A percentile compares a stretch with the other conserved stretches of the same genome.
Evolutionary conservation across 179 eudicot species (phyloP).

Genomic region (Silene noctiflora): DNA sequence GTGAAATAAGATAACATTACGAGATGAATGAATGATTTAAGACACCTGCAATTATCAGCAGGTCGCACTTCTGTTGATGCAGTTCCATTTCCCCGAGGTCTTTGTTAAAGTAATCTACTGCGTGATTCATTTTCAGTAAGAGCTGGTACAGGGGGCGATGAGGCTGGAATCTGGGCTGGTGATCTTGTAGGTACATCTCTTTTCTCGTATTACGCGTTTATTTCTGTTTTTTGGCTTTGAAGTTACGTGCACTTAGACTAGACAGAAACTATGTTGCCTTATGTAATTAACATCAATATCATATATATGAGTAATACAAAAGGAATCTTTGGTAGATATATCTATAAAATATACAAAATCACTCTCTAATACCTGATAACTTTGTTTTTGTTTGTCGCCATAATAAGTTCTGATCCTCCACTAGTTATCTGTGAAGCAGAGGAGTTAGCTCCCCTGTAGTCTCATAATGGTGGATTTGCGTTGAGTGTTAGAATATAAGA

Average conservation of each 20-base stretch:
- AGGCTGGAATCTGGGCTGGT: slow-evolving; percentile 99
- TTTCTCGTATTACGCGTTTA: slow-evolving; percentile 27
- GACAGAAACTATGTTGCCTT: slow-evolving; percentile 12
- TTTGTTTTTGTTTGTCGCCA: neutral
- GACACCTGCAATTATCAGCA: too few relatives aligned
- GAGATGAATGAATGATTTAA: too few relatives aligned
- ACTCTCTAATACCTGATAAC: neutral
- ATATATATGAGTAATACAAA: neutral
- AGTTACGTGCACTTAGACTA: neutral
- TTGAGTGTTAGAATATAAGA: too few relatives aligned
- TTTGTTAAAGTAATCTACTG: slow-evolving; percentile 1
- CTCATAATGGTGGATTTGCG: too few relatives aligned
- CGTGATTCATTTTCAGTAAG: slow-evolving; percentile 55
- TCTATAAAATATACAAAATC: neutral
- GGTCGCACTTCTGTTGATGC: too few relatives aligned
- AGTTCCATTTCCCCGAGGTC: neutral
- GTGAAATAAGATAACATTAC: too few relatives aligned
- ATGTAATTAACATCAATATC: neutral
- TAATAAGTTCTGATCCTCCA: too few relatives aligned
- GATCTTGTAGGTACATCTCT: slow-evolving; percentile 98
- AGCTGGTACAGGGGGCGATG: slow-evolving; percentile 99
- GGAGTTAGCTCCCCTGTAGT: too few relatives aligned
- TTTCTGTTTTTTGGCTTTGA: neutral
- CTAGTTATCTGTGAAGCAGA: too few relatives aligned
- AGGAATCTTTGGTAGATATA: neutral